phyloP scores from a whole-genome alignment of 164 flowering plant genomes.

The Litsea cubeba region DNA sequence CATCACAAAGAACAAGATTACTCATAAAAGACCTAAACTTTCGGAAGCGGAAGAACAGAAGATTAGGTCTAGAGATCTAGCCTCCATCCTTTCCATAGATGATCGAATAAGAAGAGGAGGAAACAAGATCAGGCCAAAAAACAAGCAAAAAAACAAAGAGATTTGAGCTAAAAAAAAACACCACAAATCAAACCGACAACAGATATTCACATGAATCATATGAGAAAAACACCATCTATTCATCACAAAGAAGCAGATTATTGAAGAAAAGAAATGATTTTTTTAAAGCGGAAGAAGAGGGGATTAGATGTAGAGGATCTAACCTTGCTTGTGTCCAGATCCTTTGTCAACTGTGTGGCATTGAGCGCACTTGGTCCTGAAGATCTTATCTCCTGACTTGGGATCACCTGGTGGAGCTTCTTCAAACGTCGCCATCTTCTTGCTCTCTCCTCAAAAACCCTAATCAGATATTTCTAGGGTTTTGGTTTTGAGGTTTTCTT shows the following conservation, averaged over 20 bases:
- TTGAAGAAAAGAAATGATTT: not conserved
- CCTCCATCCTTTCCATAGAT: too few species aligned
- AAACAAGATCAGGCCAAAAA: not conserved
- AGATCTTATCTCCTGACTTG: slow-evolving; percentile 72
- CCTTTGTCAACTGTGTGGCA: slow-evolving; percentile 63
- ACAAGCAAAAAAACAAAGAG: not conserved
- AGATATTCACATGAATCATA: not conserved
- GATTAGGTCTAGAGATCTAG: too few species aligned
- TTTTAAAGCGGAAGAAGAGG: not conserved
- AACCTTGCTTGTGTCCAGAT: slow-evolving; percentile 60
- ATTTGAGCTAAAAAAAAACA: not conserved
- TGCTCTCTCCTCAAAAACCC: not conserved
- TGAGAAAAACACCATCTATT: not conserved
- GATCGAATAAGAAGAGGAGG: not conserved
- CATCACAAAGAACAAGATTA: too few species aligned
- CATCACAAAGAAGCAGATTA: not conserved
- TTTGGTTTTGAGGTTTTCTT: not conserved
- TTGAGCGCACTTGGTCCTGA: slow-evolving; percentile 80
- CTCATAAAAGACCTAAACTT: too few species aligned
- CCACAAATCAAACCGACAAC: too few species aligned
- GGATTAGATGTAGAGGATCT: not conserved
- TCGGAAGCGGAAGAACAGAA: too few species aligned
- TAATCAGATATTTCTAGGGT: not conserved
- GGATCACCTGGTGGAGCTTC: slow-evolving; percentile 71
- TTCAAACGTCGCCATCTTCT: slow-evolving; percentile 58